Evolutionary conservation across 805 yeast species (phyloP).

Genomic region (Wickerhamia fluorescens): DNA sequence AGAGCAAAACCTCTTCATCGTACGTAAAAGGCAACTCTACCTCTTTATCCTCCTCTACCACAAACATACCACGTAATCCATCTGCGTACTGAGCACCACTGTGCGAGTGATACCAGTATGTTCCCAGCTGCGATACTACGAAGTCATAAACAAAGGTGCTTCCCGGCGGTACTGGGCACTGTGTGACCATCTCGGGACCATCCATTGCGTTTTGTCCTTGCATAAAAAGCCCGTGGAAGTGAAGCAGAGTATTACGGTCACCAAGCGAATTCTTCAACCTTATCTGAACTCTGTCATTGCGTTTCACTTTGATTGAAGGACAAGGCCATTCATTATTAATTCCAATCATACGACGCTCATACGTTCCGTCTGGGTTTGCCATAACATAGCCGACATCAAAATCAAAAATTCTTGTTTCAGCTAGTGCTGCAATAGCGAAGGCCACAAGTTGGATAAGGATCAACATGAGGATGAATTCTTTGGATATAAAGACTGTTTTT

Average conservation of each 20-base stretch:
- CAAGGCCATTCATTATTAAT: constrained; percentile 46
- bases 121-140: constrained; percentile 31
- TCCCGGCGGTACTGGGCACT: constrained; percentile 40
- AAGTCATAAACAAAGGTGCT: constrained; percentile 32
- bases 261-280: constrained; percentile 26
- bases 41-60: constrained; percentile 47
- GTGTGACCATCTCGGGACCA: constrained; percentile 41
- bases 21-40: constrained; percentile 44
- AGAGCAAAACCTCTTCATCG: constrained; percentile 55
- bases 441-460: too few species aligned
- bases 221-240: constrained; percentile 41
- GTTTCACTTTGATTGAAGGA: constrained; percentile 32
- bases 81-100: constrained; percentile 73
- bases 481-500: too few species aligned
- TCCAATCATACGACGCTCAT: constrained; percentile 47
- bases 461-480: too few species aligned
- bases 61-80: constrained; percentile 64
- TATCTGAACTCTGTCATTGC: constrained; percentile 34
- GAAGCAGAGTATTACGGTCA: constrained; percentile 33
- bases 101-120: constrained; percentile 73
- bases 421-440: constrained; percentile 1
- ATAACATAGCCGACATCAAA: constrained; percentile 31
- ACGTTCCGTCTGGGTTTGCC: constrained; percentile 53
- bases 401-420: constrained; percentile 23
- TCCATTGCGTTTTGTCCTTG: constrained; percentile 34